These are phyloP conservation scores for Talaromyces pinophilus DNA, from an alignment of 2,329 filamentous ascomycete genomes.

Conservation along the genomic window DNA sequence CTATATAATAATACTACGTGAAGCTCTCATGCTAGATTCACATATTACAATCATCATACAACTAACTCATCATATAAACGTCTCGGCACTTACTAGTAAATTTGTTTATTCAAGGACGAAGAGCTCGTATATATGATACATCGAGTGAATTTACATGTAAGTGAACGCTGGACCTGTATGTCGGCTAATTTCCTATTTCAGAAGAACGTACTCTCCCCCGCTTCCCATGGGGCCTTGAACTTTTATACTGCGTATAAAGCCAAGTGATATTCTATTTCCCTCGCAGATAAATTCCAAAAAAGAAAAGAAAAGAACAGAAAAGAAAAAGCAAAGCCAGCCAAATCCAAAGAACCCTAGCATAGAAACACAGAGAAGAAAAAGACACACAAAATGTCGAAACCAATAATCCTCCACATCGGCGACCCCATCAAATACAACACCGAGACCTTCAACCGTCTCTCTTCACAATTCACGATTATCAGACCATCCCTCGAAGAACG, in stretches of 20 bases:
- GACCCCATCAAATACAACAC: slow-evolving; percentile 50
- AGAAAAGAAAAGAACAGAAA: neutral
- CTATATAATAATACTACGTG: neutral
- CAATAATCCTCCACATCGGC: slow-evolving; percentile 46
- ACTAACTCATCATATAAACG: neutral
- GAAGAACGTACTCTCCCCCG: neutral
- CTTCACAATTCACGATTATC: slow-evolving; percentile 39
- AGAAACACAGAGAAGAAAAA: neutral
- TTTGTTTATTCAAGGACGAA: neutral
- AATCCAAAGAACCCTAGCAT: neutral
- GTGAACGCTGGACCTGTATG: neutral
- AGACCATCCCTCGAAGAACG: slow-evolving; percentile 37
- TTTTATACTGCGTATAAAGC: neutral
- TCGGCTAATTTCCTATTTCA: neutral
- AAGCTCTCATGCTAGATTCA: neutral
- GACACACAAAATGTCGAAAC: slow-evolving; percentile 27
- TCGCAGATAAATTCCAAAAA: neutral
- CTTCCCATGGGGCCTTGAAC: neutral
- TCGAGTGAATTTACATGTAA: neutral
- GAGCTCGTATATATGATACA: neutral
- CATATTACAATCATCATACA: neutral
- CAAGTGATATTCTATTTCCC: neutral
- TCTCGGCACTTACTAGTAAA: too few species aligned
- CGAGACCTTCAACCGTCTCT: slow-evolving; percentile 41
- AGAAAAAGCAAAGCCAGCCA: too few species aligned